These are phyloP conservation scores for Saturnispora diversa DNA, from an alignment of 805 yeast genomes.

Conservation along the genomic window DNA sequence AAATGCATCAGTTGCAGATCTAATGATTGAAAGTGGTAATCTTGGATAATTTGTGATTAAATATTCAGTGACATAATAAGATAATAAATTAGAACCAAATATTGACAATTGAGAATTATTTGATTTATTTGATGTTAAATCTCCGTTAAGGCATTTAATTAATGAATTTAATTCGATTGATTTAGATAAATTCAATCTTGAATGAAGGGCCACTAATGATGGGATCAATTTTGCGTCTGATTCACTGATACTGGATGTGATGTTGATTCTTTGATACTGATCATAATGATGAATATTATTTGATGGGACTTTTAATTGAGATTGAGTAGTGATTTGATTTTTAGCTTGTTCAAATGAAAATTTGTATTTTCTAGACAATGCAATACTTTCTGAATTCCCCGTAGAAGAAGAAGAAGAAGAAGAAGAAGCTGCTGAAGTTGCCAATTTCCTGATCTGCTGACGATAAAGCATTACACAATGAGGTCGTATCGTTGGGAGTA, in stretches of 20 bases:
- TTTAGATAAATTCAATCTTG: conserved; percentile 60
- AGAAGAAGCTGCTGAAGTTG: neutral
- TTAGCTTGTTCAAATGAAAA: conserved; percentile 27
- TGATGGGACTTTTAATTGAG: conserved; percentile 15
- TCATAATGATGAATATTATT: conserved; percentile 27
- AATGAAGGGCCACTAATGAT: conserved; percentile 67
- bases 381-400: conserved; percentile 7
- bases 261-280: conserved; percentile 23
- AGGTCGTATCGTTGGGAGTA: no score
- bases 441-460: conserved; percentile 12
- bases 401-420: no score
- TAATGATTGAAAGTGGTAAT: conserved; percentile 71
- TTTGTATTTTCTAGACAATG: conserved; percentile 16
- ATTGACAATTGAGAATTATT: conserved; percentile 72
- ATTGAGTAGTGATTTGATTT: conserved; percentile 14
- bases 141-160: conserved; percentile 72
- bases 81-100: conserved; percentile 74
- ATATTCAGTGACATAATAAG: conserved; percentile 68
- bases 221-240: conserved; percentile 55
- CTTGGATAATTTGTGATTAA: conserved; percentile 78
- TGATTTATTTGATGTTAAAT: conserved; percentile 37
- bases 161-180: conserved; percentile 54
- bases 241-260: conserved; percentile 34
- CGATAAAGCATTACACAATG: no score
- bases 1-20: conserved; percentile 68